Conservation (phyloP, 2,329 filamentous ascomycete species). For the Trichoderma atroviride region DNA sequence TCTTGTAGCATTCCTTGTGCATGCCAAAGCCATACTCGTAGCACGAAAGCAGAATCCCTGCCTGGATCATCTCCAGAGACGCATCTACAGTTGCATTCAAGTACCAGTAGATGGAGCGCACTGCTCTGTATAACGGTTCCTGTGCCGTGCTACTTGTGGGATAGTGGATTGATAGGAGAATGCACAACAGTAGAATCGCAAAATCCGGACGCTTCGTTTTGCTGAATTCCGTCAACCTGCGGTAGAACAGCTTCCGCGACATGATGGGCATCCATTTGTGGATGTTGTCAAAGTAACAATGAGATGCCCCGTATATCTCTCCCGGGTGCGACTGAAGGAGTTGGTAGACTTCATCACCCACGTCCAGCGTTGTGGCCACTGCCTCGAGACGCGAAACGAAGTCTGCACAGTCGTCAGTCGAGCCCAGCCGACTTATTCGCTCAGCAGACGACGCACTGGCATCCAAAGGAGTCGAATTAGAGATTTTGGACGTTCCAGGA, state of each 20-base stretch:
- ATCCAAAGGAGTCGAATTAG: background rate
- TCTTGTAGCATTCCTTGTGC: slow-evolving; percentile 21
- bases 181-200: slow-evolving; percentile 16
- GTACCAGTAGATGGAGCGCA: slow-evolving; percentile 15
- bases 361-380: background rate
- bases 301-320: slow-evolving; percentile 18
- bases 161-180: slow-evolving; percentile 13
- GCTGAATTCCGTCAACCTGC: slow-evolving; percentile 19
- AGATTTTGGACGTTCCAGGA: background rate
- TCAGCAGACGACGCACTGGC: background rate
- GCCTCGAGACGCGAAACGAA: slow-evolving; percentile 16
- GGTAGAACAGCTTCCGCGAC: slow-evolving; percentile 21
- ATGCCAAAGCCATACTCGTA: slow-evolving; percentile 23
- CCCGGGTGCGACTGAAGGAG: slow-evolving; percentile 20
- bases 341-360: slow-evolving; percentile 20
- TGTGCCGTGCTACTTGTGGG: slow-evolving; percentile 3
- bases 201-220: slow-evolving; percentile 19
- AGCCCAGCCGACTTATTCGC: background rate
- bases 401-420: background rate
- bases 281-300: slow-evolving; percentile 21
- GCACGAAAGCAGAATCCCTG: slow-evolving; percentile 17
- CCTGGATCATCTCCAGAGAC: slow-evolving; percentile 24
- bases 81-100: slow-evolving; percentile 19
- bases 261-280: slow-evolving; percentile 26
- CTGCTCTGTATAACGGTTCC: slow-evolving; percentile 8